Percentiles rank a stretch among this genome's conserved stretches.
Evolutionary conservation across 2,329 filamentous ascomycete species (phyloP).

Genomic region (Cyphellophora europaea): DNA sequence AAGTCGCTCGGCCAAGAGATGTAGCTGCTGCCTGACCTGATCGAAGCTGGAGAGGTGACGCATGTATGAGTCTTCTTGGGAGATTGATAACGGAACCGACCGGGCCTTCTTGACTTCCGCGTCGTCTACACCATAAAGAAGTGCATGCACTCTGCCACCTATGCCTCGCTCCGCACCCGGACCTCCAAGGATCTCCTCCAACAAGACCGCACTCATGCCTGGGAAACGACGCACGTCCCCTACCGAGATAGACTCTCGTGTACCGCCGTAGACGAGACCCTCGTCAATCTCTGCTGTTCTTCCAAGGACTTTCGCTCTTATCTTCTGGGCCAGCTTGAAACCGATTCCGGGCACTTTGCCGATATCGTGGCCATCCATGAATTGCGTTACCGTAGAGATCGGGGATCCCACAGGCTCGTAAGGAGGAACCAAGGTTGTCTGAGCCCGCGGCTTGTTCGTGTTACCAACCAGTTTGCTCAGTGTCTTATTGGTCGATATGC

Average conservation of each 20-base stretch:
- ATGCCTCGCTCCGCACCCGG: constrained; percentile 63
- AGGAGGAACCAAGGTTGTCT: constrained; percentile 72
- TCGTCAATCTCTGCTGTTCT: constrained; percentile 32
- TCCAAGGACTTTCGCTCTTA: constrained; percentile 52
- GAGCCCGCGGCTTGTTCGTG: constrained; percentile 74
- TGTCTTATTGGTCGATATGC: constrained; percentile 79
- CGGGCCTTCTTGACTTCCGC: constrained; percentile 62
- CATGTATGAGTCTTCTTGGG: constrained; percentile 86
- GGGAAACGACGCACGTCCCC: constrained; percentile 54
- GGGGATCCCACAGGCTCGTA: constrained; percentile 28
- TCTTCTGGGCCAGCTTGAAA: constrained; percentile 61
- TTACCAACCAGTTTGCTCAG: constrained; percentile 78
- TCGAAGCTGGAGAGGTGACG: constrained; percentile 53
- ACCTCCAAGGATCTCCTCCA: constrained; percentile 62
- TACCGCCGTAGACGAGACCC: constrained; percentile 39
- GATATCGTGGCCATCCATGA: constrained; percentile 68
- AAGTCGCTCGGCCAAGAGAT: constrained; percentile 59
- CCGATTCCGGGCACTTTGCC: constrained; percentile 80
- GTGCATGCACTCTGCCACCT: constrained; percentile 62
- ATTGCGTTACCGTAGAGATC: constrained; percentile 49
- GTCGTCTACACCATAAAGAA: constrained; percentile 73
- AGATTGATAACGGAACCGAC: constrained; percentile 74
- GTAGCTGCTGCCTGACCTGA: constrained; percentile 59
- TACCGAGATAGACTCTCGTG: constrained; percentile 53
- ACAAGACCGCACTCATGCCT: constrained; percentile 50